phyloP scores from a whole-genome alignment of 345 rosid genomes.

The Citropsis articulata region DNA sequence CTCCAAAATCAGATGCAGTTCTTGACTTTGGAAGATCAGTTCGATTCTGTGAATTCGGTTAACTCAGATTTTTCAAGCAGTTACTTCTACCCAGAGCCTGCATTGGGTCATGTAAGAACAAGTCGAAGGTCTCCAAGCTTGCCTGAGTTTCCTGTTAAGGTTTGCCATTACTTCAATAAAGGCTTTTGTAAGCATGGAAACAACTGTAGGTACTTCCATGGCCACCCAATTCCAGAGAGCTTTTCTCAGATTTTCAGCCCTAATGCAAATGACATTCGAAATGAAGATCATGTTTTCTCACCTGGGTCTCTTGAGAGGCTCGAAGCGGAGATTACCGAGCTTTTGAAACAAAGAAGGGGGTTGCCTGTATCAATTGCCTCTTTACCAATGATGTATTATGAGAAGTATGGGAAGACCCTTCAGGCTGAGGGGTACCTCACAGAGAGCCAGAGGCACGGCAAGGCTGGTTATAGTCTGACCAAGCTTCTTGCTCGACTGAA shows the following conservation, averaged over 20 bases:
- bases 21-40: slow-evolving; percentile 49
- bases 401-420: slow-evolving; percentile 77
- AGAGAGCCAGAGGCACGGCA: slow-evolving; percentile 97
- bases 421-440: slow-evolving; percentile 98
- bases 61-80: slow-evolving; percentile 46
- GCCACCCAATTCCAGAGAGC: slow-evolving; percentile 47
- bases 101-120: slow-evolving; percentile 38
- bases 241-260: slow-evolving; percentile 48
- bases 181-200: slow-evolving; percentile 90
- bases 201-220: slow-evolving; percentile 84
- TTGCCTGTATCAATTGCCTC: slow-evolving; percentile 91
- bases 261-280: slow-evolving; percentile 32
- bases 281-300: slow-evolving; percentile 64
- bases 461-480: slow-evolving; percentile 91
- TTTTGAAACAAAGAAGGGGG: slow-evolving; percentile 80
- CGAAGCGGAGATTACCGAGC: slow-evolving; percentile 76
- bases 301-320: slow-evolving; percentile 78
- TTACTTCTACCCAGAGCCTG: slow-evolving; percentile 44
- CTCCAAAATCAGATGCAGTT: slow-evolving; percentile 46
- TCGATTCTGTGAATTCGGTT: slow-evolving; percentile 33
- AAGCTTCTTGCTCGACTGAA: slow-evolving; percentile 85
- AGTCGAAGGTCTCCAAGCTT: slow-evolving; percentile 75
- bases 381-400: slow-evolving; percentile 82
- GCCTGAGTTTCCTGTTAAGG: slow-evolving; percentile 81
- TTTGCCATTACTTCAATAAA: slow-evolving; percentile 82